These are phyloP conservation scores for Solanum medicagineum DNA, from an alignment of 257 asterid species.

Conservation along the genomic window DNA sequence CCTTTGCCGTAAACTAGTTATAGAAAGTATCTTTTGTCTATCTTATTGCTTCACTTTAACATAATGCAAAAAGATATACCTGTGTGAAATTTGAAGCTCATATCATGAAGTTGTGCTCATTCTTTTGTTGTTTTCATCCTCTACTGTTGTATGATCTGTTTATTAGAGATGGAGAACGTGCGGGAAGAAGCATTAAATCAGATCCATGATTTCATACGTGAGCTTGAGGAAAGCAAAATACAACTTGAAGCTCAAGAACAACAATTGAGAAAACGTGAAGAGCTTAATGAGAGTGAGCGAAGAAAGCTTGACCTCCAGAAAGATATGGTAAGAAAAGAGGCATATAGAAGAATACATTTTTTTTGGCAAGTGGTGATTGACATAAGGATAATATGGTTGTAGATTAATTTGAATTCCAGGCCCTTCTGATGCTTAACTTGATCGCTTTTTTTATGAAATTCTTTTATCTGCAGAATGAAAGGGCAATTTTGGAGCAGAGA, in stretches of 20 bases:
- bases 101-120: background rate
- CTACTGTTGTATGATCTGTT: background rate
- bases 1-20: background rate
- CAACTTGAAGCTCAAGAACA: background rate
- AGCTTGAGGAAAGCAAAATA: background rate
- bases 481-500: conserved; percentile 52
- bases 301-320: conserved; percentile 1
- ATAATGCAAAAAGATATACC: background rate
- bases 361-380: background rate
- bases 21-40: background rate
- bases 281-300: background rate
- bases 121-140: background rate
- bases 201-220: background rate
- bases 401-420: background rate
- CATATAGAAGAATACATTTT: background rate
- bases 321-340: background rate
- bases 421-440: background rate
- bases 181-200: background rate
- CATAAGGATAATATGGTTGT: background rate
- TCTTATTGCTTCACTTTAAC: background rate
- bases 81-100: background rate
- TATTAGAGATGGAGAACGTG: conserved; percentile 6
- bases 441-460: background rate
- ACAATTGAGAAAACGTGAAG: background rate
- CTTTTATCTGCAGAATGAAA: conserved; percentile 46